These are phyloP conservation scores for Neurospora sp. DNA, from an alignment of 495 filamentous ascomycete species.

Conservation along the genomic window DNA sequence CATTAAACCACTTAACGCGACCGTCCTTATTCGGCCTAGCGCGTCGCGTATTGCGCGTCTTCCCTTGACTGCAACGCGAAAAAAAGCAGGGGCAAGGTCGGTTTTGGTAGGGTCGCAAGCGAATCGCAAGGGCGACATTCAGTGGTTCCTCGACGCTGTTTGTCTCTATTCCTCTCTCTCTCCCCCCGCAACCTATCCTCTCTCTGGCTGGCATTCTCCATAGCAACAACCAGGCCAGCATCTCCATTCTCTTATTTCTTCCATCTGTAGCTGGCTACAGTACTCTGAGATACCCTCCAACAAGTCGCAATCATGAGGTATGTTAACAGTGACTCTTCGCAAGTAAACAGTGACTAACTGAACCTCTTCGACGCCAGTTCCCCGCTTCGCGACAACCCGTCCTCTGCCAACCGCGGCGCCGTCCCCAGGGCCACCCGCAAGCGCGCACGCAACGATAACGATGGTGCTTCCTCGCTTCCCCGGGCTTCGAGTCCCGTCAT, in stretches of 20 bases:
- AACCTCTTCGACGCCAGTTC: conserved; percentile 38
- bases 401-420: conserved; percentile 75
- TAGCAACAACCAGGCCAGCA: no score
- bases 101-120: background rate
- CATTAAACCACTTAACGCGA: conserved; percentile 35
- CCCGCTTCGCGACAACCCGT: conserved; percentile 72
- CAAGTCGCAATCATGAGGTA: conserved; percentile 29
- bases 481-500: conserved; percentile 48
- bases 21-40: conserved; percentile 15
- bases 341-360: conserved; percentile 1
- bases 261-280: background rate
- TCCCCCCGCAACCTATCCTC: conserved; percentile 4
- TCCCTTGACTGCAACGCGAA: conserved; percentile 16
- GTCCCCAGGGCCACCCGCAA: conserved; percentile 57
- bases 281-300: background rate
- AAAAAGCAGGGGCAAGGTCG: conserved; percentile 5
- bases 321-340: background rate
- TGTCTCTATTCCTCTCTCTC: background rate
- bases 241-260: background rate
- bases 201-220: background rate
- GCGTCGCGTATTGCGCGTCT: conserved; percentile 17
- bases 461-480: conserved; percentile 52
- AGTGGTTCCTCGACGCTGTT: background rate
- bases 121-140: background rate
- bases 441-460: conserved; percentile 67